These are phyloP conservation scores for Paralagenidium karlingii DNA, from an alignment of 352 stramenopile genomes.

Conservation along the genomic window DNA sequence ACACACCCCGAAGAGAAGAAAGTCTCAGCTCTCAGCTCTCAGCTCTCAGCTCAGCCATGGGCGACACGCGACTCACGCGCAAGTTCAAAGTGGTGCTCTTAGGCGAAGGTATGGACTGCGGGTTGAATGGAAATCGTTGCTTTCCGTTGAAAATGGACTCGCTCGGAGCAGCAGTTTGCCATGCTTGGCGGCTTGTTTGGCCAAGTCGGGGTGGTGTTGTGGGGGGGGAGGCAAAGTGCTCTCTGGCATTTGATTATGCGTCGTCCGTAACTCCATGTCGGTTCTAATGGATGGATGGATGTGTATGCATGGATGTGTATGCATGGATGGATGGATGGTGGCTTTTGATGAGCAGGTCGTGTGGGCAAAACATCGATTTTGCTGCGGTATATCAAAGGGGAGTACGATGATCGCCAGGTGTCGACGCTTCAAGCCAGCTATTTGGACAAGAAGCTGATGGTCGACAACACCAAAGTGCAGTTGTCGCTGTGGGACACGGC, in stretches of 20 bases:
- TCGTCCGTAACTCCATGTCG: too few relatives aligned
- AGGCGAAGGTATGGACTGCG: conserved; percentile 78
- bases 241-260: conserved; percentile 1
- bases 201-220: too few relatives aligned
- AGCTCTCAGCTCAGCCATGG: too few relatives aligned
- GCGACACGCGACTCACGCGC: conserved; percentile 23
- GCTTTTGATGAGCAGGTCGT: conserved; percentile 34
- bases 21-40: too few relatives aligned
- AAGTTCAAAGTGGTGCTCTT: conserved; percentile 82
- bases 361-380: conserved; percentile 94
- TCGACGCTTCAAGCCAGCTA: conserved; percentile 91
- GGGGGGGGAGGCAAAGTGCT: background rate
- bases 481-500: conserved; percentile 83
- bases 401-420: conserved; percentile 87
- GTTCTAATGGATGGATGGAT: too few relatives aligned
- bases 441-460: conserved; percentile 83
- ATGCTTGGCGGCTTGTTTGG: background rate
- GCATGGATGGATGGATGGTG: background rate
- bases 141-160: too few relatives aligned
- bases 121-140: too few relatives aligned
- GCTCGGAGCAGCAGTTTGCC: background rate
- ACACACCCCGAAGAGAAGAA: too few relatives aligned
- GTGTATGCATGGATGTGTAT: background rate
- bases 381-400: conserved; percentile 87
- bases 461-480: conserved; percentile 70